Evolutionary conservation across 768 basidiomycete species (phyloP), one percentile per base, ranked within the genome.

Genomic region (Flagelloscypha sp.): DNA sequence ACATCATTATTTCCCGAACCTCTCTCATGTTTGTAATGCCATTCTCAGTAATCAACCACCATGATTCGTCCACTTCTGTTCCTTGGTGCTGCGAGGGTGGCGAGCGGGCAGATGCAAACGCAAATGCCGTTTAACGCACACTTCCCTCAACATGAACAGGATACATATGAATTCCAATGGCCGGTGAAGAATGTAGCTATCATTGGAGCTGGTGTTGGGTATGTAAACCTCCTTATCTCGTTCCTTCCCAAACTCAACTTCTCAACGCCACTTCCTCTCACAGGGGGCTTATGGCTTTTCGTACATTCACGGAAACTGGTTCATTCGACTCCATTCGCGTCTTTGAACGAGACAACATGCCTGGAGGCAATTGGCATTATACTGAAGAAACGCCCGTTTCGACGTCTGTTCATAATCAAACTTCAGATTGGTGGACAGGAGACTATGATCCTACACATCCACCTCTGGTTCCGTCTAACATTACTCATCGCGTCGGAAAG

Each of bases 311-410:
- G 5, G 43, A 55, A 20, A 55, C 56, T 1, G 65, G 63, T 2
- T 61, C 56, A 34, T 55, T 59, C 18, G 32, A 35, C 21, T n/a
- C 34, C 8, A 58, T 60, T 15, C 57, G 55, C 25, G 27, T 63
- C 7, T 63, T 56, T 32, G 61, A 65, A 35, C 57, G 64, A 12
- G 65, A 65, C 41, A 38, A 47, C 17, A 34, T 52, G 0, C 62
- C 65, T 1, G 62, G 63, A 3, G 63, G 63, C 6, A 63, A 59
- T 37, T 67, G 65, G 65, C 62, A 62, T 38, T 65, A 65, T 30
- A 61, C 60, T 6, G 63, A 65, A 6, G 58, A 65, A 36, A 46
- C 42, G 2, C 55, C 64, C 2, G 39, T 54, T 5, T 47, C 59
- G 30, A 54, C 61, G 2, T 55, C 62, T 12, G 49, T 67, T 11